A percentile compares a stretch with the other conserved stretches of the same genome.
These are phyloP conservation scores for Rutstroemia sp. DNA, from an alignment of 2,329 filamentous ascomycete species.

Conservation along the genomic window DNA sequence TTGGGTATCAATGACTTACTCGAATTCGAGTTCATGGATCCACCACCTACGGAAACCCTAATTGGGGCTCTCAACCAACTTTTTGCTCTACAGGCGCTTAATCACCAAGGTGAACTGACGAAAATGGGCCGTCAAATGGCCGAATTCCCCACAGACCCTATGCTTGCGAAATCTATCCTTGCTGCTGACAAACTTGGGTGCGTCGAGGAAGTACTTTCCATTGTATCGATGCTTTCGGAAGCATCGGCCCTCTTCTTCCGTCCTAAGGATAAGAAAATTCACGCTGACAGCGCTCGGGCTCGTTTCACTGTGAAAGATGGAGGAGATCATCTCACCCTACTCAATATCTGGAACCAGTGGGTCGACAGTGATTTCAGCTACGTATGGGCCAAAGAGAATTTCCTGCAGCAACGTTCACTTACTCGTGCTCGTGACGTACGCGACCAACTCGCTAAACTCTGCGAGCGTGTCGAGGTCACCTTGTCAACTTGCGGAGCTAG, in stretches of 20 bases:
- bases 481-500: constrained; percentile 60
- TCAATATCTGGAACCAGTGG: constrained; percentile 96
- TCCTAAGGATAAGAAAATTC: constrained; percentile 94
- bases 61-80: constrained; percentile 85
- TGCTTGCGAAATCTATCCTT: constrained; percentile 83
- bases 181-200: constrained; percentile 87
- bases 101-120: constrained; percentile 81
- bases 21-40: constrained; percentile 94
- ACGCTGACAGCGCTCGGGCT: constrained; percentile 83
- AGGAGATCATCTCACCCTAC: constrained; percentile 79
- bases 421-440: constrained; percentile 84
- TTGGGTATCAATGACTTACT: constrained; percentile 88
- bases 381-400: constrained; percentile 89
- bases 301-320: constrained; percentile 87
- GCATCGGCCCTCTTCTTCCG: constrained; percentile 85
- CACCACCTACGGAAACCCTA: constrained; percentile 81
- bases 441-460: constrained; percentile 86
- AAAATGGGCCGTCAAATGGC: constrained; percentile 91
- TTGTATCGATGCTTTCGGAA: constrained; percentile 92
- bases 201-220: constrained; percentile 83
- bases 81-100: constrained; percentile 83
- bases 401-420: constrained; percentile 83
- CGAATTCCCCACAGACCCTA: constrained; percentile 87
- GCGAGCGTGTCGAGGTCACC: constrained; percentile 83
- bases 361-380: constrained; percentile 83